phyloP scores from a whole-genome alignment of 2,329 filamentous ascomycete genomes.

The Fusarium begoniae region DNA sequence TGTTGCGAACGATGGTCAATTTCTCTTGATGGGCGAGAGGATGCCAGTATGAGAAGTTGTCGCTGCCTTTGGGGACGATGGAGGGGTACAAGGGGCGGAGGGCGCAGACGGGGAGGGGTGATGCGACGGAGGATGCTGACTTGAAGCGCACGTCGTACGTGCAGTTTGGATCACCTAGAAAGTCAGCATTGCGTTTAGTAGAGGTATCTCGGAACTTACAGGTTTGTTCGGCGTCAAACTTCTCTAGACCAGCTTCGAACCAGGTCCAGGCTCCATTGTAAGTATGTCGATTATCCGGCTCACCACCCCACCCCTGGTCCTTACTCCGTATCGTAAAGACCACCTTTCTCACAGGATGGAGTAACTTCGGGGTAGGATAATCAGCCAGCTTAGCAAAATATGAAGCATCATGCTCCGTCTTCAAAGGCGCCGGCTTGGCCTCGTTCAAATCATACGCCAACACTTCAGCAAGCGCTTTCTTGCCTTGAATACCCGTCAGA shows the following conservation, averaged over 20 bases:
- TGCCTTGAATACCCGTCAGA: conserved; percentile 42
- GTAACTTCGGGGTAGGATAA: conserved; percentile 52
- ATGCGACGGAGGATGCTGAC: conserved; percentile 26
- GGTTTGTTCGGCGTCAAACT: conserved; percentile 53
- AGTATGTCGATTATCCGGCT: conserved; percentile 44
- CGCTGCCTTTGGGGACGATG: conserved; percentile 26
- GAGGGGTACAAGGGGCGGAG: conserved; percentile 51
- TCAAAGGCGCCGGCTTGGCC: conserved; percentile 41
- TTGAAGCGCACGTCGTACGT: conserved; percentile 44
- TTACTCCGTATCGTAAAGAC: conserved; percentile 66
- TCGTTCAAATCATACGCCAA: conserved; percentile 45
- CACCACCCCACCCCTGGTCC: conserved; percentile 67
- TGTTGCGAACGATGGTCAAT: conserved; percentile 60
- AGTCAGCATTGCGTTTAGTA: background rate
- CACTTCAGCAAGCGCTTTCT: conserved; percentile 41
- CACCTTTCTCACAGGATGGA: conserved; percentile 66
- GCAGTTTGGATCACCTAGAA: conserved; percentile 44
- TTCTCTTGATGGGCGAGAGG: conserved; percentile 47
- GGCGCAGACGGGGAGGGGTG: conserved; percentile 46
- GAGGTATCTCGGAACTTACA: conserved; percentile 35
- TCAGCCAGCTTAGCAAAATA: conserved; percentile 49
- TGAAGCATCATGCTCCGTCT: conserved; percentile 39
- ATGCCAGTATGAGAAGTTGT: conserved; percentile 49
- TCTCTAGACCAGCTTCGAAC: conserved; percentile 71
- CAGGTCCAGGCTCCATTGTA: conserved; percentile 66